Evolutionary conservation across 2,329 filamentous ascomycete genomes (phyloP), one percentile per base, ranked within the genome.

Genomic region (Coniella vitis): DNA sequence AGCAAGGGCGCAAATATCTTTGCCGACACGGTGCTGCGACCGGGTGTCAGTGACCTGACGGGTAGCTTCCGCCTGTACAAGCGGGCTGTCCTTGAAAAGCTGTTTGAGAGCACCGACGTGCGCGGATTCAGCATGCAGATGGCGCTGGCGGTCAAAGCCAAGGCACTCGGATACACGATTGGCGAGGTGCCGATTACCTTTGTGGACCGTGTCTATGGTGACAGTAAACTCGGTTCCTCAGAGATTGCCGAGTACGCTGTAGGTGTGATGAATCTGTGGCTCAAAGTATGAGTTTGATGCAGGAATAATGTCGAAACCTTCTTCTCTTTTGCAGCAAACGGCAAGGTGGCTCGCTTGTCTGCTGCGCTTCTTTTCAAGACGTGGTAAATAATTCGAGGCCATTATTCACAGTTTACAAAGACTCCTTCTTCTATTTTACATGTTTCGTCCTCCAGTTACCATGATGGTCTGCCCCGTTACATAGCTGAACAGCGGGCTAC

Each of bases 101-200:
- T 95, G 51, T 96, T 98, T 60, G 74, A 78, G 62, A 88, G 79
- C 69, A 96, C 90, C 8, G 86, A 96, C 76, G 93, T 88, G 65
- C 95, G 97, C 73, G 93, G 93, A 3, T 98, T 97, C 68, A 91
- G 87, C 36, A 98, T 98, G 76, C 93, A 98, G 81, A 98, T 98
- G 93, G 91, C 96, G 77, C 86, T 98, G 83, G 97, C 96, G 84
- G 91, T 97, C 8, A 79, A 90, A 54, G 93, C 93, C 31, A 96
- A 96, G 80, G 87, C 86, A 14, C 90, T 96, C 87, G 91, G 93
- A 1, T 95, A 81, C 72, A 87, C 84, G 34, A 91, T 98, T 29
- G 88, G 87, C 14, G 93, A 98, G 75, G 91, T 95, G 53, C 93
- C 93, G 12, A 98, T 98, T 58, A 87, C 81, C 20, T 98, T 98